Conservation (phyloP, 1,284 basidiomycete species). For the Trichosporon inkin region DNA sequence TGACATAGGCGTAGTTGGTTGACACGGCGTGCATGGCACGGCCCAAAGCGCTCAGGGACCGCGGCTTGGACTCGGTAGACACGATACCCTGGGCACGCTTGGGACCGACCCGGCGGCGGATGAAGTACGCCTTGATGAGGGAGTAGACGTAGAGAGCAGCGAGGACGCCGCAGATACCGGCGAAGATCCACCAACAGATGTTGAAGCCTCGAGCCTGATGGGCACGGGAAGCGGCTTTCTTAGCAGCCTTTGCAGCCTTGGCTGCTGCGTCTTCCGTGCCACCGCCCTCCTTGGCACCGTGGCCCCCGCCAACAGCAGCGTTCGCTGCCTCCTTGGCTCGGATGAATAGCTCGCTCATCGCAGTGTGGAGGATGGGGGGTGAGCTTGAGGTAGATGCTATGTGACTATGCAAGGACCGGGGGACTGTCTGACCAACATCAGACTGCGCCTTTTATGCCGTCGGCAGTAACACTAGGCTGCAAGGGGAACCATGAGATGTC, state of each 20-base stretch:
- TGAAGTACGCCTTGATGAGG: slow-evolving; percentile 1
- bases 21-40: slow-evolving; percentile 8
- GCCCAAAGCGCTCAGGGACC: background rate
- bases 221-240: background rate
- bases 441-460: background rate
- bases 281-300: background rate
- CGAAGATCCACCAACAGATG: slow-evolving; percentile 17
- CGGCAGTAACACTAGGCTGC: background rate
- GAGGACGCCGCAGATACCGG: slow-evolving; percentile 8
- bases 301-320: background rate
- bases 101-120: slow-evolving; percentile 4
- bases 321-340: background rate
- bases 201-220: slow-evolving; percentile 3
- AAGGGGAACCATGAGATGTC: too few relatives aligned
- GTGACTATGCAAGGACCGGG: background rate
- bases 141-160: background rate
- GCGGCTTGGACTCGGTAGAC: background rate
- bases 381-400: background rate
- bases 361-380: background rate
- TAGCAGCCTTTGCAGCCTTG: background rate
- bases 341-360: background rate
- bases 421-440: background rate
- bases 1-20: slow-evolving; percentile 20
- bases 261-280: background rate
- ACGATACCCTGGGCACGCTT: background rate